Evolutionary conservation across 257 asterid species (phyloP), one percentile per base, ranked within the genome.

Genomic region (Mentha longifolia): DNA sequence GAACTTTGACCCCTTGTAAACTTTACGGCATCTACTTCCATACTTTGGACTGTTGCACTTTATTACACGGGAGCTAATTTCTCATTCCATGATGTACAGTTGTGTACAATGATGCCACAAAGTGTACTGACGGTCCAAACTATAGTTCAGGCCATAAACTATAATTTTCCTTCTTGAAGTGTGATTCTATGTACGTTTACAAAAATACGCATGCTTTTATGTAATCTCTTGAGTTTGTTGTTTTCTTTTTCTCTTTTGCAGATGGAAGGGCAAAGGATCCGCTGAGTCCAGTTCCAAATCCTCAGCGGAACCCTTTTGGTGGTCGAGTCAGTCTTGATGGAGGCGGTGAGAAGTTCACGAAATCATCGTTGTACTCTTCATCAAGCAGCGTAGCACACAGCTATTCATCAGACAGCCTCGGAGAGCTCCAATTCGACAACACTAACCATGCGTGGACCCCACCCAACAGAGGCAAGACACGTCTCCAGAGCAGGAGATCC

Each of bases 401-500:
- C 81, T 82, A 61, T 65, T 91, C 97, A 3, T 84, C 90, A 1
- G 87, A 84, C 67, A 85, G 76, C 81, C 80, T 82, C 62, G 87
- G 87, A 30, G 84, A 80, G 75, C 76, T 85, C 76, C 89, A 78
- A 64, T 73, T 71, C 45, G 84, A 82, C 68, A 80, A 71, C 65
- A 72, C 46, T 55, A 78, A 58, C 58, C 77, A 85, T 19, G 65
- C 51, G 63, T 78, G 87, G 85, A 73, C 85, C 28, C 87, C 85
- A 7, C 68, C 55, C 6, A 82, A 78, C 71, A 64, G 90, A 74
- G 67, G 91, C 43, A 89, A 88, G 67, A 80, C 74, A 86, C 94
- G 83, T 22, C 95, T 92, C 20, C 98, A 90, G 47, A 92, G 98
- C 73, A 81, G 98, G 76, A 81, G 96, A 79, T 95, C 99, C 31